These are phyloP conservation scores for Camptophora hylomeconis DNA, from an alignment of 2,329 filamentous ascomycete genomes.

Conservation along the genomic window DNA sequence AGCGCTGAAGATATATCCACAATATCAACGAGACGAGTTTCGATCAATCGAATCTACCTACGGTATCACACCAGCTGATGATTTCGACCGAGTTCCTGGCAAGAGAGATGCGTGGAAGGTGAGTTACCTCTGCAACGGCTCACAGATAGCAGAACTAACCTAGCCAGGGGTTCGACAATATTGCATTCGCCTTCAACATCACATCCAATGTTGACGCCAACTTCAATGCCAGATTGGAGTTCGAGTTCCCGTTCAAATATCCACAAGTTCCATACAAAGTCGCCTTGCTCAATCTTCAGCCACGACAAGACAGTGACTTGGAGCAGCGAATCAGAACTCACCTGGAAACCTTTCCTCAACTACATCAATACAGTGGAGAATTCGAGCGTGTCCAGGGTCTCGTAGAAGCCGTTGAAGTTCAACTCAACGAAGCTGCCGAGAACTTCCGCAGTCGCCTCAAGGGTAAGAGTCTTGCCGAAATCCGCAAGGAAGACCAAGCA, in stretches of 20 bases:
- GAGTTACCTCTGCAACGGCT: not conserved
- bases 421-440: too few relatives aligned
- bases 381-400: constrained; percentile 13
- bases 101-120: constrained; percentile 16
- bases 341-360: constrained; percentile 8
- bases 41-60: constrained; percentile 14
- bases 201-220: constrained; percentile 11
- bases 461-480: too few relatives aligned
- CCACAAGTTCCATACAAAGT: constrained; percentile 15
- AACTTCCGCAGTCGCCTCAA: too few relatives aligned
- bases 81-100: constrained; percentile 13
- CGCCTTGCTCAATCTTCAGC: constrained; percentile 12
- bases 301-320: constrained; percentile 9
- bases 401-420: constrained; percentile 13
- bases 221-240: constrained; percentile 14
- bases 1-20: constrained; percentile 12
- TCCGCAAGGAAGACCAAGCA: too few relatives aligned
- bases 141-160: constrained; percentile 8
- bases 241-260: constrained; percentile 16
- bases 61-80: too few relatives aligned
- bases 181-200: constrained; percentile 14
- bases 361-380: constrained; percentile 10
- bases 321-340: constrained; percentile 9
- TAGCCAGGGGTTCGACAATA: too few relatives aligned
- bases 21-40: constrained; percentile 15